Evolutionary conservation across 208 protist genomes (phyloP).

Genomic region (Acanthamoeba sp.): DNA sequence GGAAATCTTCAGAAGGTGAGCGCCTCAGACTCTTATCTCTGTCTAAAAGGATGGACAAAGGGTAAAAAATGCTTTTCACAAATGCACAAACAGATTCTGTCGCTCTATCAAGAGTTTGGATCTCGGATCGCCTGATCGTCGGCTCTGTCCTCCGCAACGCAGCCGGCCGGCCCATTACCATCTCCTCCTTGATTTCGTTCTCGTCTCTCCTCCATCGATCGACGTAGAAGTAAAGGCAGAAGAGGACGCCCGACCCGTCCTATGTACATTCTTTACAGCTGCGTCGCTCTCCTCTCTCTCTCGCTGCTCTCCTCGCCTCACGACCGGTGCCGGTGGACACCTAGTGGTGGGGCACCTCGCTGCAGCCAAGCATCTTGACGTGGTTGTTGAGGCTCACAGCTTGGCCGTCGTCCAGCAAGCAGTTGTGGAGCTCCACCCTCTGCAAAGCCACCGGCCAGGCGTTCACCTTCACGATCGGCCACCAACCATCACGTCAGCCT

Average conservation of each 20-base stretch:
- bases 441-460: background rate
- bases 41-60: background rate
- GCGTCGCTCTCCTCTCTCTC: background rate
- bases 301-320: background rate
- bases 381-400: background rate
- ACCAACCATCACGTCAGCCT: background rate
- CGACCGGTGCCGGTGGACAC: background rate
- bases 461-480: background rate
- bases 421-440: constrained; percentile 36
- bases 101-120: constrained; percentile 25
- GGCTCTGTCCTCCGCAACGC: background rate
- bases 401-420: background rate
- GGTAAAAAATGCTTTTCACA: background rate
- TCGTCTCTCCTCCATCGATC: background rate
- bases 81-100: constrained; percentile 17
- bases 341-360: background rate
- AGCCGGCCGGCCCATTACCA: background rate
- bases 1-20: background rate
- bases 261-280: constrained; percentile 14
- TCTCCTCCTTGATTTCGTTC: background rate
- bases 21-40: background rate
- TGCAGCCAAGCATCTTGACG: background rate
- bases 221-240: background rate
- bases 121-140: background rate
- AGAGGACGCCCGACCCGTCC: background rate